Evolutionary conservation across 2,329 filamentous ascomycete genomes (phyloP), one percentile per base, ranked within the genome.

Genomic region (Nigrospora oryzae): DNA sequence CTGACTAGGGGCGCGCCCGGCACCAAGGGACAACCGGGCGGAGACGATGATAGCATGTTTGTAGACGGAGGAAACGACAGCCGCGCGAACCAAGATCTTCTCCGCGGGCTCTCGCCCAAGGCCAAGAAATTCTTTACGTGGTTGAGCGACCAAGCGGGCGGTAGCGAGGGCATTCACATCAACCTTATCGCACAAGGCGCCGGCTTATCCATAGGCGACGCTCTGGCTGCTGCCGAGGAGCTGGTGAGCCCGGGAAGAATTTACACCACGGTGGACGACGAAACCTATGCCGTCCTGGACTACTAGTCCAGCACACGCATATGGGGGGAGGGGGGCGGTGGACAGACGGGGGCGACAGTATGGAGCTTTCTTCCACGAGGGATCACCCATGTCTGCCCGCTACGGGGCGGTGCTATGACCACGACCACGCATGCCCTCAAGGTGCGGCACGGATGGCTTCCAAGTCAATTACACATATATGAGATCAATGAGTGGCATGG

Each of bases 231-330:
- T n/a, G 81, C 86, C 11, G 88, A 95, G 55, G 89, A 97, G 65
- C 65, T 98, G 58, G 65, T 89, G 37, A 72, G 72, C 2, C 67
- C 79, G 45, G 88, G 89, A 30, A 61, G 88, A 55, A 87, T 95
- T 52, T 98, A 89, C 67, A 88, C 89, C 28, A 98, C 94, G 11
- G 77, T 95, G 7, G 89, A 97, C 65, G 91, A 97, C 58, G 77
- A 87, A 64, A 97, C 91, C 1, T 97, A 87, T 84, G 88, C 89
- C 37, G 71, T 95, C 51, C 70, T 96, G 49, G 87, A 94, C 47
- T 79, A 28, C 8, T 28, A 28, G 23, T 28, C 23, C 23, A 7
- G 10, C 7, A 28, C 8, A 28, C 8, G 10, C 23, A 7, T 28
- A 7, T n/a, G n/a, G n/a, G n/a, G n/a, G n/a, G n/a, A n/a, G 23